Evolutionary conservation across 768 basidiomycete species (phyloP).

Genomic region (Mycena kentingensis): DNA sequence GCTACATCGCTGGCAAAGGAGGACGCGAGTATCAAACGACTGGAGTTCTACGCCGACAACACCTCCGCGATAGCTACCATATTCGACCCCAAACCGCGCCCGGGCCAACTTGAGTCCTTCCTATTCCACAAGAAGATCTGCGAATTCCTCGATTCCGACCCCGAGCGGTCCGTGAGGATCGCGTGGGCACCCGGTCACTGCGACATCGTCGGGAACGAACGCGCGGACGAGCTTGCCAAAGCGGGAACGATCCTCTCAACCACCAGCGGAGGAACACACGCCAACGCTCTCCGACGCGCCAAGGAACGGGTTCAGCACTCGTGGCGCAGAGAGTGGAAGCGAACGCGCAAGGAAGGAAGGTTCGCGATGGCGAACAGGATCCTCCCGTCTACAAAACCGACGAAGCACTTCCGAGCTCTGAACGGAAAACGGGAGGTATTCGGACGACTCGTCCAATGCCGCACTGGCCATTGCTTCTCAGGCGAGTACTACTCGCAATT

Average conservation of each 20-base stretch:
- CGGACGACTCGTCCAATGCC: slow-evolving; percentile 24
- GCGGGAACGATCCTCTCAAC: slow-evolving; percentile 13
- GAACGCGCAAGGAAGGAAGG: slow-evolving; percentile 4
- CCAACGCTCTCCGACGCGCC: slow-evolving; percentile 18
- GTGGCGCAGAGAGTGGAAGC: slow-evolving; percentile 23
- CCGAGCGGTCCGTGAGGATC: slow-evolving; percentile 8
- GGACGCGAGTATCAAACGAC: neutral
- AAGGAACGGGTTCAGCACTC: neutral
- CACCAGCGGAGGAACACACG: slow-evolving; percentile 5
- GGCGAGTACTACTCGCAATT: slow-evolving; percentile 27
- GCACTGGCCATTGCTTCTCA: slow-evolving; percentile 28
- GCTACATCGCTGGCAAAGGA: neutral
- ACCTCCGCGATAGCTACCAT: neutral
- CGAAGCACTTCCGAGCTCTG: neutral
- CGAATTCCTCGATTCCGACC: slow-evolving; percentile 16
- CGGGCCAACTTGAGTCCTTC: slow-evolving; percentile 17
- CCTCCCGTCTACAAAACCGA: slow-evolving; percentile 16
- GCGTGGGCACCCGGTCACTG: slow-evolving; percentile 27
- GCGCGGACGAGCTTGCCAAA: slow-evolving; percentile 29
- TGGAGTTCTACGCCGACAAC: slow-evolving; percentile 1
- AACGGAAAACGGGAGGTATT: slow-evolving; percentile 20
- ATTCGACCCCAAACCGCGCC: neutral
- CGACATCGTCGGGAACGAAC: slow-evolving; percentile 25
- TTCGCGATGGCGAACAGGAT: slow-evolving; percentile 19
- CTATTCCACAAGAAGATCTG: slow-evolving; percentile 19